phyloP scores from a whole-genome alignment of 306 rosid genomes.

The Acacia acuminata region DNA sequence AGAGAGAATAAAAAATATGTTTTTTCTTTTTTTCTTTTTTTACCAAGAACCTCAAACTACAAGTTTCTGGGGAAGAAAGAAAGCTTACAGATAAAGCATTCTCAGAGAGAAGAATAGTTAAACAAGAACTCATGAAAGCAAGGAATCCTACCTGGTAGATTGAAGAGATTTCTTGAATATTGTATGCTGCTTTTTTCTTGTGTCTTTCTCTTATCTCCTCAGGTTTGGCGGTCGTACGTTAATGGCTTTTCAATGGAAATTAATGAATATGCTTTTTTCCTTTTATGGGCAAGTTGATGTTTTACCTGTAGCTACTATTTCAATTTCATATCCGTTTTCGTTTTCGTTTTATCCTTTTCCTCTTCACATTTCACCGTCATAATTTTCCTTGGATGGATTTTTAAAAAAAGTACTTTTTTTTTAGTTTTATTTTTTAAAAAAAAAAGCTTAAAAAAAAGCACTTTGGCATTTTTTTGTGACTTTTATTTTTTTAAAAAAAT shows the following conservation, averaged over 20 bases:
- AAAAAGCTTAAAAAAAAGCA: no score
- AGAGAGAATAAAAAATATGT: background rate
- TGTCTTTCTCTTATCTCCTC: background rate
- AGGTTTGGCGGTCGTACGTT: background rate
- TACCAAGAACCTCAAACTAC: background rate
- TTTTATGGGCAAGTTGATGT: conserved; percentile 17
- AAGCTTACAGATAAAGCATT: background rate
- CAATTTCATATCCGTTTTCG: background rate
- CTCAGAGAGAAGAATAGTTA: background rate
- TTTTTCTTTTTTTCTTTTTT: background rate
- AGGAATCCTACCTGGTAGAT: background rate
- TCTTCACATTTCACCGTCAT: no score
- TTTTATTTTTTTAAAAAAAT: no score
- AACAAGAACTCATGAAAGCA: background rate
- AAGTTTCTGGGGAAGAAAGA: background rate
- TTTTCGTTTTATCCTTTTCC: background rate
- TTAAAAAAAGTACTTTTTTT: no score
- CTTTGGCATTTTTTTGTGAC: no score
- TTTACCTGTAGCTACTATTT: background rate
- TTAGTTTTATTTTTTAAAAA: no score
- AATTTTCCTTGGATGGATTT: background rate
- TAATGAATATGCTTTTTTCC: background rate
- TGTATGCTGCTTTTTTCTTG: background rate
- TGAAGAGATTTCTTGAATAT: background rate
- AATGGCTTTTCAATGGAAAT: background rate